These are phyloP conservation scores for Guyanaporus albipodus DNA, from an alignment of 768 basidiomycete genomes.

Conservation along the genomic window DNA sequence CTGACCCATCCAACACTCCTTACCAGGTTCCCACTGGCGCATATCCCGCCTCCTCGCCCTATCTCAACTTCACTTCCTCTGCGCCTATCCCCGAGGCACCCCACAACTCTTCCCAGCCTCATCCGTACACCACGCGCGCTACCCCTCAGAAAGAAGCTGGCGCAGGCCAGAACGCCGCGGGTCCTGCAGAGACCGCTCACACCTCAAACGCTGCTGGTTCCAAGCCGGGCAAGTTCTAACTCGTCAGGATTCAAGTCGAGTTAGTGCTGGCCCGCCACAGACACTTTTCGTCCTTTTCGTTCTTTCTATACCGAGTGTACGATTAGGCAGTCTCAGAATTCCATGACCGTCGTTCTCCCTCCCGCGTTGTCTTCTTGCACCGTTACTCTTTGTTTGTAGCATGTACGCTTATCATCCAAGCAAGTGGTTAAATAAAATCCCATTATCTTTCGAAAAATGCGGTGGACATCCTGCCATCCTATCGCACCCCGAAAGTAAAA, in stretches of 20 bases:
- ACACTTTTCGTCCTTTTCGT: not conserved
- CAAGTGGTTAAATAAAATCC: conserved; percentile 10
- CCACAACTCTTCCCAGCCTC: conserved; percentile 41
- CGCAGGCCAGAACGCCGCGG: conserved; percentile 42
- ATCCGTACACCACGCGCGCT: conserved; percentile 35
- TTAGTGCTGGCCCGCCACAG: too few species aligned
- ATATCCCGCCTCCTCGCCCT: conserved; percentile 49
- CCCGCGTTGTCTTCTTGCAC: conserved; percentile 11
- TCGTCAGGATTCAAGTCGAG: too few species aligned
- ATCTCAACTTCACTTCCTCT: too few species aligned
- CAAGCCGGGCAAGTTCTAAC: conserved; percentile 37
- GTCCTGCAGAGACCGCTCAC: conserved; percentile 45
- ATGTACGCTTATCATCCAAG: not conserved
- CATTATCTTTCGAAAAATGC: conserved; percentile 21
- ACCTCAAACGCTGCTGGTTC: conserved; percentile 40
- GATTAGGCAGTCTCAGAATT: conserved; percentile 14
- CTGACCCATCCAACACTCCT: conserved; percentile 55
- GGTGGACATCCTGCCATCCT: conserved; percentile 9
- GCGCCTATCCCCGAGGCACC: conserved; percentile 36
- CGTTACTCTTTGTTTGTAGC: not conserved
- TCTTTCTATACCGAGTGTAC: conserved; percentile 22
- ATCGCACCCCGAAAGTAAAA: conserved; percentile 19
- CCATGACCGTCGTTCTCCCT: not conserved
- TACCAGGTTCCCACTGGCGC: conserved; percentile 74
- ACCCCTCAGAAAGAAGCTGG: conserved; percentile 41